phyloP scores from a whole-genome alignment of 768 basidiomycete species.

The Pholiota molesta region DNA sequence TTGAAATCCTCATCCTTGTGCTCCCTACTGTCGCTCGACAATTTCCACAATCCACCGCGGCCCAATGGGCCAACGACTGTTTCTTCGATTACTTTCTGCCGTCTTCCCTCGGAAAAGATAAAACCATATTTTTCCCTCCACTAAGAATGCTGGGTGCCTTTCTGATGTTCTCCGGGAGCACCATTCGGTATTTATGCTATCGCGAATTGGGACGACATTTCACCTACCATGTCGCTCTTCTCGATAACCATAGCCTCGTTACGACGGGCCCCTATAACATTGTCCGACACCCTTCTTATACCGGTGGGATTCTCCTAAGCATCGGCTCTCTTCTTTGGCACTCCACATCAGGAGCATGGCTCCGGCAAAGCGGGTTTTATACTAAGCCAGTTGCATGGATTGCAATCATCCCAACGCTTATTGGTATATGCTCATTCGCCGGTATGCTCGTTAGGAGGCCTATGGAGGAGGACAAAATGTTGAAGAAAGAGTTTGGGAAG shows the following conservation, averaged over 20 bases:
- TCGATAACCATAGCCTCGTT: constrained; percentile 42
- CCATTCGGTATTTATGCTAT: constrained; percentile 33
- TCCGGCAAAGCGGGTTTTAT: constrained; percentile 1
- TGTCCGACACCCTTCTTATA: constrained; percentile 50
- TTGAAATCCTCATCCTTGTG: neutral
- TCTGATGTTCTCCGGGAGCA: neutral
- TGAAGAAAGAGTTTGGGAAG: no score
- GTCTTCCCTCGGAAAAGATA: neutral
- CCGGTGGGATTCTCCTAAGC: constrained; percentile 35
- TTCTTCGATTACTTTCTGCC: neutral
- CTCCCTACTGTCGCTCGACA: neutral
- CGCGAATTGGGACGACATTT: constrained; percentile 6
- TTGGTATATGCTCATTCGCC: neutral
- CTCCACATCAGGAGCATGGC: constrained; percentile 9
- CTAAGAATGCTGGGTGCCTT: neutral
- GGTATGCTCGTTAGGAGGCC: neutral
- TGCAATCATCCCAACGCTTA: neutral
- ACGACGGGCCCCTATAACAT: constrained; percentile 46
- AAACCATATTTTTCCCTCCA: neutral
- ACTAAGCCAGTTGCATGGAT: neutral
- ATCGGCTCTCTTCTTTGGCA: constrained; percentile 34
- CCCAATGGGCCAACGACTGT: neutral
- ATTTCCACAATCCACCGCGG: neutral
- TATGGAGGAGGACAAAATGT: neutral
- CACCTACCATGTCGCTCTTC: constrained; percentile 21